Evolutionary conservation across 331 rosid genomes (phyloP), one percentile per base, ranked within the genome.

Genomic region (Quercus phellos): DNA sequence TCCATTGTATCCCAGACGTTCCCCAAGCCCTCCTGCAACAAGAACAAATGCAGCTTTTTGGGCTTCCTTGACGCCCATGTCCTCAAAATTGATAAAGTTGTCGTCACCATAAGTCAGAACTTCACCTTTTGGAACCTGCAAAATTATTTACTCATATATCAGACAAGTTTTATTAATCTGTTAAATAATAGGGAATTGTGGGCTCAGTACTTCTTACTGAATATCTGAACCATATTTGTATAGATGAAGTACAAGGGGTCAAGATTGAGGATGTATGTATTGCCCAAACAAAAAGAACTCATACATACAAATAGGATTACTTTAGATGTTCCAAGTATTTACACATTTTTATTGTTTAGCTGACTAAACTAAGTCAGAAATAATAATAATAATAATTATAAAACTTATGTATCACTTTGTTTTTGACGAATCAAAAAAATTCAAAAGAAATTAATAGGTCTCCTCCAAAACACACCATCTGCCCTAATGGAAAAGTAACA

Each of bases 1-100:
- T 78, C 99, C 99, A 43, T 89, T 94, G 86, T 92, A 94, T 68
- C 99, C 99, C 42, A 94, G 79, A 77, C 97, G 99, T 82, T 94
- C 99, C 68, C 99, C 99, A 77, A 94, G 99, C 69, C 97, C 99
- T 51, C 99, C 99, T 18, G 99, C 99, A 75, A 92, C 99, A 73
- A 94, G 99, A 82, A 94, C 98, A 88, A 94, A 94, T 43, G 90
- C 99, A 30, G 97, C 97, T 82, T 81, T 92, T 30, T 43, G 78
- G 55, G 84, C 96, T 84, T 92, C 97, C 78, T 72, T 89, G 1
- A 94, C 88, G 30, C 98, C 99, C 12, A 79, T 29, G 75, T 88
- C 97, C 94, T 94, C 99, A 70, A 86, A 94, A 34, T 89, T 78
- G 84, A 84, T 81, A 80, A 81, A 92, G 76, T 80, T 85, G 27